phyloP scores from a whole-genome alignment of 1,284 basidiomycete species.

The Pholiota adiposa region DNA sequence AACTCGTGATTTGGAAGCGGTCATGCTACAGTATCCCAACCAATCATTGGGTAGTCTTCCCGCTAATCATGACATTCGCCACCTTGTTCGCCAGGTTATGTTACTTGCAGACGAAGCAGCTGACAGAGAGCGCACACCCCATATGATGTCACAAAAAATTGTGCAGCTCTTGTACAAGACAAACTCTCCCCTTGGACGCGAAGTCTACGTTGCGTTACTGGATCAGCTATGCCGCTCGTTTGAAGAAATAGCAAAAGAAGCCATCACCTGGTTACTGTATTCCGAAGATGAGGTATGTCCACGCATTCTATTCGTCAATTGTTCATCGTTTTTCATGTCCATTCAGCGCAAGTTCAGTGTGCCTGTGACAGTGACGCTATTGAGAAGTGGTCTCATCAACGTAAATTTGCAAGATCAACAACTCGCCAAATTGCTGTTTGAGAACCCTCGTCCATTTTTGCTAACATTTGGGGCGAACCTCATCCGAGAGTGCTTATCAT shows the following conservation, averaged over 20 bases:
- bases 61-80: slow-evolving; percentile 85
- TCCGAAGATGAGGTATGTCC: slow-evolving; percentile 90
- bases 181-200: slow-evolving; percentile 79
- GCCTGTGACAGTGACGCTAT: slow-evolving; percentile 88
- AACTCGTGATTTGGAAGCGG: slow-evolving; percentile 80
- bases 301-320: neutral
- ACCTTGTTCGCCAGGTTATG: slow-evolving; percentile 82
- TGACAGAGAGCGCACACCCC: slow-evolving; percentile 85
- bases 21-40: slow-evolving; percentile 70
- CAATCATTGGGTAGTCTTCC: slow-evolving; percentile 73
- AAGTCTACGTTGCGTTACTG: slow-evolving; percentile 89
- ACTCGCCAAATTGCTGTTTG: slow-evolving; percentile 85
- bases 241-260: slow-evolving; percentile 94
- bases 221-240: slow-evolving; percentile 90
- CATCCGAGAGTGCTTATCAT: slow-evolving; percentile 85
- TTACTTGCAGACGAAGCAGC: slow-evolving; percentile 77
- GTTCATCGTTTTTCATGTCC: slow-evolving; percentile 14
- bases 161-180: slow-evolving; percentile 91
- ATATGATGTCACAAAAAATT: slow-evolving; percentile 94
- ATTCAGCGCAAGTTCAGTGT: slow-evolving; percentile 93
- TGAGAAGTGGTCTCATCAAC: slow-evolving; percentile 85
- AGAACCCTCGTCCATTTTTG: slow-evolving; percentile 78
- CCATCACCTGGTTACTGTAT: slow-evolving; percentile 95
- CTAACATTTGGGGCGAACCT: slow-evolving; percentile 86
- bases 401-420: slow-evolving; percentile 87